Evolutionary conservation across 805 yeast species (phyloP).

Genomic region (Yamadazyma tumulicola): DNA sequence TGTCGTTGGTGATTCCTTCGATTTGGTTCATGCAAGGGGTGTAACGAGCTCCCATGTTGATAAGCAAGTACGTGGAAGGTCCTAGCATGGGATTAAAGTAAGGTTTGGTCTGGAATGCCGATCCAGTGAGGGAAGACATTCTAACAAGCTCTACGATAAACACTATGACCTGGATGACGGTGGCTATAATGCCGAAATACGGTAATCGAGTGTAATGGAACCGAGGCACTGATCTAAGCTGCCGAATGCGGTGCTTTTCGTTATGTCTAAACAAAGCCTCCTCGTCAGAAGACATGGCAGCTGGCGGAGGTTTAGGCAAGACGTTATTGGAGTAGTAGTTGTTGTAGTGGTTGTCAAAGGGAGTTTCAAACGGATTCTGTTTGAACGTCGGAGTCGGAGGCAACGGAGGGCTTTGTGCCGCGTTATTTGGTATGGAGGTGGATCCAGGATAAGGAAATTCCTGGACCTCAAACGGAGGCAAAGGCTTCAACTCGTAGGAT

Average conservation of each 20-base stretch:
- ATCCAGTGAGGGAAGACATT: slow-evolving; percentile 59
- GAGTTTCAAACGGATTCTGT: slow-evolving; percentile 11
- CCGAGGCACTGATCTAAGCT: slow-evolving; percentile 24
- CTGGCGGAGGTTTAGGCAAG: slow-evolving; percentile 12
- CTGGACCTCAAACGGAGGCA: too few species aligned
- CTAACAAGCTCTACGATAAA: slow-evolving; percentile 59
- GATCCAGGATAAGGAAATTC: slow-evolving; percentile 8
- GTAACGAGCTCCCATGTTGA: slow-evolving; percentile 69
- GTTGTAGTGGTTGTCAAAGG: slow-evolving; percentile 2
- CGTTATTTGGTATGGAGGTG: too few species aligned
- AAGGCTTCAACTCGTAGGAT: too few species aligned
- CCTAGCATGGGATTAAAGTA: slow-evolving; percentile 78
- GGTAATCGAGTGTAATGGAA: slow-evolving; percentile 39
- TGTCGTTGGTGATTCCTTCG: slow-evolving; percentile 45
- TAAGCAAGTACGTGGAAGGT: slow-evolving; percentile 63
- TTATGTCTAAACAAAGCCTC: slow-evolving; percentile 13
- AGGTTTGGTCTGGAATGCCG: slow-evolving; percentile 65
- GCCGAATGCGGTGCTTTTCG: slow-evolving; percentile 23
- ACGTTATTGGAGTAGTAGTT: slow-evolving; percentile 5
- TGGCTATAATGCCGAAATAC: slow-evolving; percentile 38
- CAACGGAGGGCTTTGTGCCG: slow-evolving; percentile 1
- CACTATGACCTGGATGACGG: slow-evolving; percentile 48
- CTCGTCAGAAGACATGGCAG: slow-evolving; percentile 12
- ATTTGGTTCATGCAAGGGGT: slow-evolving; percentile 65
- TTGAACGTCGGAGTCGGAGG: slow-evolving; percentile 1